Base-by-base conservation (phyloP, 2,329 filamentous ascomycete species). In the Nannizziopsis arthrosporioides region DNA sequence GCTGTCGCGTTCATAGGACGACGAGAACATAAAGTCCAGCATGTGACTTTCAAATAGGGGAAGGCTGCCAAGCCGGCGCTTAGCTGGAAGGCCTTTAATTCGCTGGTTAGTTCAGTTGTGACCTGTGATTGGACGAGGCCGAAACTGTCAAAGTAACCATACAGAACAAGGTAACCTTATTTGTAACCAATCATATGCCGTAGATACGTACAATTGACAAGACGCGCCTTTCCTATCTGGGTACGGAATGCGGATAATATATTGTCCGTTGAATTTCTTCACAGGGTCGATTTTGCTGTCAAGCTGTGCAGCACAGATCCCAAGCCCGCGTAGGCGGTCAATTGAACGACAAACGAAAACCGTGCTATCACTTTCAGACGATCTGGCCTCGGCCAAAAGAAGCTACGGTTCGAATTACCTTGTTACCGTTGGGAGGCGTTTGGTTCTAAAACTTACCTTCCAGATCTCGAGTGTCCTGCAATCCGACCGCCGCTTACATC, bases 261-360 rank as follows among this genome's bases (percentile, higher is more conserved):
- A 32, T 47, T 40, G 40, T 47, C 44, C 44, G 44, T 12, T 9
- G 15, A 12, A 30, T 45, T 34, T n/a, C 22, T 22, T 5, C 17
- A 37, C 41, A 5, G n/a, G n/a, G 34, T 37, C 14, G 35, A 39
- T 22, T 39, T 36, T 40, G 22, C 34, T 27, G 22, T 27, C 22
- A 27, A 27, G 22, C 22, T 4, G 22, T 7, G 3, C 22, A 3
- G 4, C 4, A 27, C 7, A 27, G 22, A 27, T 27, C 22, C 7
- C 3, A 27, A 30, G 19, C 8, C 31, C n/a, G 43, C 43, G 38
- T 2, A 9, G 19, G 40, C 27, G 31, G n/a, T 4, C 40, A 42
- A 42, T 15, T 19, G 15, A 41, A 15, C 12, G 39, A 46, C 18
- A 31, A n/a, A 46, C 22, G 22, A 27, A 27, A n/a, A n/a, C n/a